Base-by-base conservation (phyloP, 495 filamentous ascomycete species). In the Neurospora sp. region DNA sequence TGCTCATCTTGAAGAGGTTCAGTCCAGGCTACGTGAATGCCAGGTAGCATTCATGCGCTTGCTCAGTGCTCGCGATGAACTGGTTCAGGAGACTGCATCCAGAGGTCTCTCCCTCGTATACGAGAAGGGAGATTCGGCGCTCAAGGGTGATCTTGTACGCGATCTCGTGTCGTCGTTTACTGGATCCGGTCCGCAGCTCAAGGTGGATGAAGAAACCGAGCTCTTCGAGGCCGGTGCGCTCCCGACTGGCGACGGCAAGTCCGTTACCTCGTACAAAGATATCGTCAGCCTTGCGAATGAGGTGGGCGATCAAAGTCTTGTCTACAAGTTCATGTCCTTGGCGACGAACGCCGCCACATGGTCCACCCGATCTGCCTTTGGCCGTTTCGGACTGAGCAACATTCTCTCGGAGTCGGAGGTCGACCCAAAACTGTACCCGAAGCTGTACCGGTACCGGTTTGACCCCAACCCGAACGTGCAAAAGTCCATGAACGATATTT, bases 321-420 rank as follows among this genome's bases (percentile, higher is more conserved):
- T 98, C 9, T 99, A 99, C 82, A 91, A 94, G 72, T 97, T 98
- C 80, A 99, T 99, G 96, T 93, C 93, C 1, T 83, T 99, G 74
- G 96, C 96, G 3, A 91, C 93, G 2, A 96, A 97, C 75, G 96
- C 97, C 72, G 93, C 95, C 1, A 93, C 97, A 40, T 99, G 96
- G 96, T 94, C 94, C 4, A 96, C 93, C 27, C 90, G 96, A 31
- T 95, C 96, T 3, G 95, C 96, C 1, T 97, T 99, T 81, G 95
- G 96, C 18, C 89, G 94, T 18, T 97, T 98, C 75, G 96, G 96
- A 2, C 87, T 99, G 72, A 95, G 93, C 78, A 95, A 88, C 72
- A 94, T 99, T 70, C 88, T 99, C 69, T 96, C 93, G 16, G 93
- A 95, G 72, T 93, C 93, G 0, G 93, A 92, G 76, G 86, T 94